phyloP scores from a whole-genome alignment of 1,139 yeast genomes.

The Eremothecium cymbalariae region DNA sequence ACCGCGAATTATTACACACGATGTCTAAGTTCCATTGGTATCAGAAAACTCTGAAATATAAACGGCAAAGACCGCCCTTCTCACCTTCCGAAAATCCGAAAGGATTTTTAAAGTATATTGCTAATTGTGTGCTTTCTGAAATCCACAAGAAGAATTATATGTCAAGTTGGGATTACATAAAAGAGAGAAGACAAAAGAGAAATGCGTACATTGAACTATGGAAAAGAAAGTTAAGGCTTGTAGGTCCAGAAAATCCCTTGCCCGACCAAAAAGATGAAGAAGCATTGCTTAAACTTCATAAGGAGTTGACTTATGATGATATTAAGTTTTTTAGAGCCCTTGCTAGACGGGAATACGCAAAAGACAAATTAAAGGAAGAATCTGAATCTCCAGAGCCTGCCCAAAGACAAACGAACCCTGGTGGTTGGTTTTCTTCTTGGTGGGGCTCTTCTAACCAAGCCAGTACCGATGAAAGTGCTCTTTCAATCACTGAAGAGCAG shows the following conservation, averaged over 20 bases:
- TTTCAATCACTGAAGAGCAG: conserved; percentile 55
- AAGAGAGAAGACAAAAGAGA: conserved; percentile 64
- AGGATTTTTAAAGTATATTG: conserved; percentile 79
- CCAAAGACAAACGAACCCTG: conserved; percentile 11
- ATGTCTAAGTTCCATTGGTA: conserved; percentile 77
- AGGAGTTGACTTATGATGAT: conserved; percentile 61
- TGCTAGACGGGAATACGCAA: conserved; percentile 58
- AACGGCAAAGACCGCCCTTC: conserved; percentile 58
- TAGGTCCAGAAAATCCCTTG: conserved; percentile 26
- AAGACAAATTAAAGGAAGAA: conserved; percentile 39
- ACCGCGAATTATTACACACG: conserved; percentile 72
- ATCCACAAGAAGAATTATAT: conserved; percentile 71
- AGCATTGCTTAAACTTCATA: conserved; percentile 48
- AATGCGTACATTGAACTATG: conserved; percentile 60
- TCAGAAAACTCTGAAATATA: conserved; percentile 65
- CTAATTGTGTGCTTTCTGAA: conserved; percentile 61
- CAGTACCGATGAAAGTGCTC: conserved; percentile 28
- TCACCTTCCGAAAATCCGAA: conserved; percentile 59
- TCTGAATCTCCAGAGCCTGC: conserved; percentile 16
- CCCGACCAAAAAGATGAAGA: conserved; percentile 32
- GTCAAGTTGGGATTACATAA: conserved; percentile 86
- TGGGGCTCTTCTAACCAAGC: conserved; percentile 37
- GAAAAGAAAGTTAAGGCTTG: conserved; percentile 43
- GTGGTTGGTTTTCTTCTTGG: conserved; percentile 57
- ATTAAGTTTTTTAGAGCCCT: conserved; percentile 77